phyloP scores from a whole-genome alignment of 805 yeast species.

The Isabelozyma pseudorhagii region DNA sequence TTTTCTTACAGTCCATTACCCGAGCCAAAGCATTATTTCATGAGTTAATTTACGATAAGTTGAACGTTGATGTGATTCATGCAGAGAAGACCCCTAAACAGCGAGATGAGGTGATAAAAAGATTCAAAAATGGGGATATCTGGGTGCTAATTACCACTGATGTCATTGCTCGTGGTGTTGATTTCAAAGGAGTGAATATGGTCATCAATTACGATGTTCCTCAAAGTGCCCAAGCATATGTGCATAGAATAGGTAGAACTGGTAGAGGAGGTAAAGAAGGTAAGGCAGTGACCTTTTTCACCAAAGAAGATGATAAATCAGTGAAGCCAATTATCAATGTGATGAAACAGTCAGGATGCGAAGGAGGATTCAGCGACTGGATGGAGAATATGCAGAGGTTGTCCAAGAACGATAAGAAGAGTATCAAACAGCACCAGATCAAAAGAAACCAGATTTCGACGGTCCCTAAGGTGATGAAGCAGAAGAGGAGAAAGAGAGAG shows the following conservation, averaged over 20 bases:
- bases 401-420: slow-evolving; percentile 58
- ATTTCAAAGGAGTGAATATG: slow-evolving; percentile 90
- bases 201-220: slow-evolving; percentile 98
- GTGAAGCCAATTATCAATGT: slow-evolving; percentile 87
- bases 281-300: slow-evolving; percentile 85
- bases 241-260: slow-evolving; percentile 97
- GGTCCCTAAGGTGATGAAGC: slow-evolving; percentile 65
- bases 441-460: slow-evolving; percentile 80
- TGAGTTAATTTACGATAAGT: slow-evolving; percentile 84
- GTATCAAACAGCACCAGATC: slow-evolving; percentile 53
- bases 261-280: slow-evolving; percentile 93
- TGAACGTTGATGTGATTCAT: slow-evolving; percentile 94
- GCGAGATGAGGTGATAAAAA: slow-evolving; percentile 77
- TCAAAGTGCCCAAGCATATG: slow-evolving; percentile 87
- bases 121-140: slow-evolving; percentile 83
- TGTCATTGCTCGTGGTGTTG: slow-evolving; percentile 94
- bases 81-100: slow-evolving; percentile 90
- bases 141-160: slow-evolving; percentile 98
- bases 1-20: slow-evolving; percentile 85
- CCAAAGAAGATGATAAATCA: slow-evolving; percentile 78
- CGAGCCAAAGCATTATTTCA: slow-evolving; percentile 95
- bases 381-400: slow-evolving; percentile 69
- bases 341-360: slow-evolving; percentile 87
- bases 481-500: slow-evolving; percentile 57
- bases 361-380: slow-evolving; percentile 69